Evolutionary conservation across 2,329 filamentous ascomycete genomes (phyloP), one percentile per base, ranked within the genome.

Genomic region (Paecilomyces niveus): DNA sequence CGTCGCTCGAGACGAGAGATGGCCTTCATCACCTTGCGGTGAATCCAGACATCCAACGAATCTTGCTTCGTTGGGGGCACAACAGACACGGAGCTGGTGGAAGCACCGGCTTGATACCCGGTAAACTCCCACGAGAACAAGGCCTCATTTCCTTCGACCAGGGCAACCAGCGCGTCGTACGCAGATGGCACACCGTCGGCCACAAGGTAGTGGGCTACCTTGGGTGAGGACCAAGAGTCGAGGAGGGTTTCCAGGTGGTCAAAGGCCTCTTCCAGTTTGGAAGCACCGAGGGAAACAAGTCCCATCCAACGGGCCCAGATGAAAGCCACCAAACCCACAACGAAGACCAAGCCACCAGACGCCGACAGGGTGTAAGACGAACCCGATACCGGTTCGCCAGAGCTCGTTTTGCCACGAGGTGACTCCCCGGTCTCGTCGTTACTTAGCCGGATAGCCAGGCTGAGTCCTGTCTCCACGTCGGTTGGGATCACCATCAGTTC

Each of bases 151-250:
- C 39, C 31, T 57, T 58, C 55, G 58, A 57, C 24, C 54, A 61
- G 53, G 53, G 53, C 54, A 50, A 52, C 58, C 55, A 63, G 31
- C 54, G 51, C 57, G 26, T 59, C 57, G 55, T 53, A 55, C 11
- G 59, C 52, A 53, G 59, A 57, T 33, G 56, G 57, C 35, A 22
- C 54, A n/a, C 32, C 39, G 53, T 54, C 55, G 54, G 33, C n/a
- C 35, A 35, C 57, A 57, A 61, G 54, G 54, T 56, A 57, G 59
- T 60, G 33, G 49, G 58, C 60, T 56, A 61, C 58, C 62, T 61
- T 57, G 49, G 57, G 58, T 32, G 55, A 33, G 50, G 51, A 54
- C 56, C 39, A 45, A 45, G 39, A 45, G 39, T 54, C 56, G 54
- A 61, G 35, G n/a, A 54, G 50, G 22, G 53, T 49, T 54, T 57